Percentiles rank a stretch among this genome's conserved stretches.
Conservation (phyloP, 176 grass and related monocot species). For the Carex scoparia region DNA sequence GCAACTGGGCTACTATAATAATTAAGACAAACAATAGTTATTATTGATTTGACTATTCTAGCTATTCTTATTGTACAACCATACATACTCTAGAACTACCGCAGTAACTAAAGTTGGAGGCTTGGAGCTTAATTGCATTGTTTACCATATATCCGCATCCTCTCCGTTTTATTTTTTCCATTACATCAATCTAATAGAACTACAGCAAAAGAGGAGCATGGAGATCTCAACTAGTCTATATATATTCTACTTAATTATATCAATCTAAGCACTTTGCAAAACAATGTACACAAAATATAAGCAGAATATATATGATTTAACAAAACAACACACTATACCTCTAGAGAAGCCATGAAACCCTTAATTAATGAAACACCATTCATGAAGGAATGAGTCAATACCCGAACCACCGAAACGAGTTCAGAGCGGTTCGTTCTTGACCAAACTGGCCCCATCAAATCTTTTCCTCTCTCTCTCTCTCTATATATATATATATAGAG, state of each 20-base stretch:
- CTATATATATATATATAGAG: no score
- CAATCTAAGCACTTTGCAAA: slow-evolving; percentile 9
- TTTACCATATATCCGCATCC: no score
- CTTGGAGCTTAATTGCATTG: no score
- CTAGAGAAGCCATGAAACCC: background rate
- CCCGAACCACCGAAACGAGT: slow-evolving; percentile 39
- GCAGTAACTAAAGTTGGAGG: no score
- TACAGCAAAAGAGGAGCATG: background rate
- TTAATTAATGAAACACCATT: background rate
- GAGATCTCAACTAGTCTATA: no score
- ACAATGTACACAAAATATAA: slow-evolving; percentile 13
- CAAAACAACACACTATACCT: slow-evolving; percentile 2
- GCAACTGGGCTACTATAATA: no score
- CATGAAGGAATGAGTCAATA: slow-evolving; percentile 35
- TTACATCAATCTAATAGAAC: no score
- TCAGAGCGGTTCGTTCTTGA: slow-evolving; percentile 85
- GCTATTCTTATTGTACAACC: no score
- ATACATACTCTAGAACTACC: no score
- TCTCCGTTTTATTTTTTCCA: no score
- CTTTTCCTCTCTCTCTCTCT: background rate
- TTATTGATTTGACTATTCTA: no score
- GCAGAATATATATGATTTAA: background rate
- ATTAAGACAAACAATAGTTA: no score
- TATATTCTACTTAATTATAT: background rate
- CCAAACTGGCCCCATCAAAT: slow-evolving; percentile 37